Evolutionary conservation across 129 eudicot genomes (phyloP), one percentile per base, ranked within the genome.

Genomic region (Artemisia tridentata): DNA sequence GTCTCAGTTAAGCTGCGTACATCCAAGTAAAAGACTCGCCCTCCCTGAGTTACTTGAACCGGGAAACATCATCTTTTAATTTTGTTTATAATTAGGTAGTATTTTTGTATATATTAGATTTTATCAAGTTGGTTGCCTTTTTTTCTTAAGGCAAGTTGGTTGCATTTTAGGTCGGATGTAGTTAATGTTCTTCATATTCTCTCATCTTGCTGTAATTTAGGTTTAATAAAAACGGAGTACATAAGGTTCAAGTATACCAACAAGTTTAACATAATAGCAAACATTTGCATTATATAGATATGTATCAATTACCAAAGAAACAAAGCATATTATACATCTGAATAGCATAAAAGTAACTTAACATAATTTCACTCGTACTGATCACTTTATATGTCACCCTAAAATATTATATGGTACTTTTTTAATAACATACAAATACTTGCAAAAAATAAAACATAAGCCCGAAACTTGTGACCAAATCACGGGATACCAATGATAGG

Each of bases 401-500:
- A 7, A 38, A 38, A 38, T 38, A 38, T 38, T 38, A 38, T 38
- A 38, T 38, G 45, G 45, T 38, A 38, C 45, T 38, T 38, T 38
- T 38, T 34, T 34, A 34, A 34, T 7, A 48, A 31, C 69, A 58
- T 11, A 59, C 61, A 68, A 29, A 68, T n/a, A 68, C 0, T 34
- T 9, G 9, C 14, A 25, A 59, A 59, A 2, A 15, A 9, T 59
- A 31, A 68, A 60, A 71, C 72, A 71, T 47, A 54, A 16, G 34
- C 8, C 56, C 17, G 17, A 63, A 25, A 38, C 10, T 53, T 14
- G 63, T 16, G 21, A 78, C 16, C 50, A 14, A 57, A 20, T 80
- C 68, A 91, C 11, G 98, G 98, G 17, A 91, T 86, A 13, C 98
- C 98, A 2, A 91, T 91, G 59, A 91, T 91, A 60, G 98, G 98